Percentiles rank a stretch among this genome's conserved stretches.
Conservation (phyloP, 2,329 filamentous ascomycete species). For the Pseudogymnoascus sp. region DNA sequence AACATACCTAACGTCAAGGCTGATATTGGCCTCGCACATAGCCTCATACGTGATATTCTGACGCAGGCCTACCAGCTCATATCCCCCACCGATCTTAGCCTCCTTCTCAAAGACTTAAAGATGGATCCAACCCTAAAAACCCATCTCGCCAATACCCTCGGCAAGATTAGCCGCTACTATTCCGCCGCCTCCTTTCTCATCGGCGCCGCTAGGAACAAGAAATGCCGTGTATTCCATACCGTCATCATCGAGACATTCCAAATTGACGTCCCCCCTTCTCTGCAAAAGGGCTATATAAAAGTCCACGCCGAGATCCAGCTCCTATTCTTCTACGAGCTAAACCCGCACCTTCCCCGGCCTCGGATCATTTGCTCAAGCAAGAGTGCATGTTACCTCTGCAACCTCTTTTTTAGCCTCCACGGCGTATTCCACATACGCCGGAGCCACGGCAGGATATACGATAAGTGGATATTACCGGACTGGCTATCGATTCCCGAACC, state of each 20-base stretch:
- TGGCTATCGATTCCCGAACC: slow-evolving; percentile 16
- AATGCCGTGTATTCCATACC: slow-evolving; percentile 20
- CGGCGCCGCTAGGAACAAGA: slow-evolving; percentile 18
- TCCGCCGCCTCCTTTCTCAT: slow-evolving; percentile 23
- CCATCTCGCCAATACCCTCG: slow-evolving; percentile 22
- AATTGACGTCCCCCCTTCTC: slow-evolving; percentile 13
- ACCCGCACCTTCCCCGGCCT: slow-evolving; percentile 26
- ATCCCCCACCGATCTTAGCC: not conserved
- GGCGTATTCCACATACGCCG: slow-evolving; percentile 34
- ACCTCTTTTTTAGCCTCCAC: slow-evolving; percentile 38
- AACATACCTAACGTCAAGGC: not conserved
- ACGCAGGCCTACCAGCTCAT: slow-evolving; percentile 6
- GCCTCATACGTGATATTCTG: slow-evolving; percentile 13
- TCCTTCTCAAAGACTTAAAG: slow-evolving; percentile 9
- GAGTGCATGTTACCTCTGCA: slow-evolving; percentile 44
- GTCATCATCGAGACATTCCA: slow-evolving; percentile 20
- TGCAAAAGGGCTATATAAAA: slow-evolving; percentile 18
- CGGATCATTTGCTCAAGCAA: slow-evolving; percentile 42
- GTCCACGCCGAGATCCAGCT: slow-evolving; percentile 46
- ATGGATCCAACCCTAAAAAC: slow-evolving; percentile 14
- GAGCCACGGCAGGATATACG: slow-evolving; percentile 39
- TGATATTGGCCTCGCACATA: not conserved
- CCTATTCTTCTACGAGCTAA: slow-evolving; percentile 35
- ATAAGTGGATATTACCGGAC: slow-evolving; percentile 37
- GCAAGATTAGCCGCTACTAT: slow-evolving; percentile 28